A percentile compares a stretch with the other conserved stretches of the same genome.
Evolutionary conservation across 306 rosid genomes (phyloP).

Genomic region (Quercus agrifolia): DNA sequence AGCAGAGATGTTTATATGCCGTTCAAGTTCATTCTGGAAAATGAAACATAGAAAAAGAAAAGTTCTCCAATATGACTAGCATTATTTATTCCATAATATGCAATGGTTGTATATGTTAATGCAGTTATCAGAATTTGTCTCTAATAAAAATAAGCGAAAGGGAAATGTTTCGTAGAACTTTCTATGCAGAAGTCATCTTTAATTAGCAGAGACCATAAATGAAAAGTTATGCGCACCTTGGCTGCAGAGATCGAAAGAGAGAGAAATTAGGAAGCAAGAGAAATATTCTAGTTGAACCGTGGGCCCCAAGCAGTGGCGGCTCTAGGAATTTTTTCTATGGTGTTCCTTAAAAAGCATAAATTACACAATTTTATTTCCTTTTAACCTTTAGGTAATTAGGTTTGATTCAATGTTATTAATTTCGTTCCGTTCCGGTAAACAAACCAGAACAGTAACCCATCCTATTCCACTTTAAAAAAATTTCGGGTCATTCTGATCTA

Average conservation of each 20-base stretch:
- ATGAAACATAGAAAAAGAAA: not conserved
- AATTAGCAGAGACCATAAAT: conserved; percentile 10
- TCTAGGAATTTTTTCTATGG: accelerated
- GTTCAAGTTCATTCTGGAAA: too few relatives aligned
- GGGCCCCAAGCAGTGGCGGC: conserved; percentile 26
- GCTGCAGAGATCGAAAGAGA: not conserved
- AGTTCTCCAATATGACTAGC: not conserved
- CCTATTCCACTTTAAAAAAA: too few relatives aligned
- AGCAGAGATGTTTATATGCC: too few relatives aligned
- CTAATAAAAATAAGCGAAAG: not conserved
- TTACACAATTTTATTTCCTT: too few relatives aligned
- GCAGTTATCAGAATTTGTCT: not conserved
- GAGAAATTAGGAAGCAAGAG: conserved; percentile 9
- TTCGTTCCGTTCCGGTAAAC: too few relatives aligned
- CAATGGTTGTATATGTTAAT: not conserved
- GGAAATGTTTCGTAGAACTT: not conserved
- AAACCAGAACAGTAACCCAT: too few relatives aligned
- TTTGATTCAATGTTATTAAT: too few relatives aligned
- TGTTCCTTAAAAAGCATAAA: too few relatives aligned
- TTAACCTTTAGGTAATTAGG: too few relatives aligned
- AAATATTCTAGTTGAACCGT: conserved; percentile 26
- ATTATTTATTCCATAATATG: not conserved
- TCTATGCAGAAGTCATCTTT: too few relatives aligned
- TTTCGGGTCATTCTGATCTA: too few relatives aligned
- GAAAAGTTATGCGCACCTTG: not conserved